These are phyloP conservation scores for Verticillium nubilum DNA, from an alignment of 2,329 filamentous ascomycete species.

Conservation along the genomic window DNA sequence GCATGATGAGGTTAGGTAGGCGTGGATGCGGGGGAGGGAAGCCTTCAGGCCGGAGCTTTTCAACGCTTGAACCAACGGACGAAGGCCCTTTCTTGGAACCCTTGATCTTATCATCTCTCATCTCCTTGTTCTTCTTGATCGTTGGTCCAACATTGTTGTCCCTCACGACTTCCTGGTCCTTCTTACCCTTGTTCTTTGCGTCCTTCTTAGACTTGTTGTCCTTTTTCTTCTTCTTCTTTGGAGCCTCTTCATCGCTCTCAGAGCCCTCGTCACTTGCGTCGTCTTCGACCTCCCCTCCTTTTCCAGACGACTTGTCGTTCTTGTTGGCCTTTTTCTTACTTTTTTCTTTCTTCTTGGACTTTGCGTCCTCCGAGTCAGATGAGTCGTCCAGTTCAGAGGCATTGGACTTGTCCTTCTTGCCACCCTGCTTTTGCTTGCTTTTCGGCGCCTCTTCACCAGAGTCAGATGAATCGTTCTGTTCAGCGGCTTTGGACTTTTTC, in stretches of 20 bases:
- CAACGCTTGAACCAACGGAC: slow-evolving; percentile 16
- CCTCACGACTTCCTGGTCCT: background rate
- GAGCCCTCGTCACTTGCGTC: slow-evolving; percentile 8
- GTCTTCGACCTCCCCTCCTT: background rate
- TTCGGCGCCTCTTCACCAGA: slow-evolving; percentile 1
- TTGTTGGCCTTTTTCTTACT: slow-evolving; percentile 7
- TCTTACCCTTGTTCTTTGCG: slow-evolving; percentile 8
- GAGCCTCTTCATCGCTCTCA: background rate
- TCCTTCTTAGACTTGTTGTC: slow-evolving; percentile 7
- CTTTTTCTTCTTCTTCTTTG: slow-evolving; percentile 9
- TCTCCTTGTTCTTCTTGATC: background rate
- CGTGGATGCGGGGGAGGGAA: slow-evolving; percentile 24
- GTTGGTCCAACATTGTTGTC: no score
- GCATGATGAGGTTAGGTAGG: slow-evolving; percentile 40
- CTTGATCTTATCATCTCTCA: slow-evolving; percentile 7
- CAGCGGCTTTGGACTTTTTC: slow-evolving; percentile 10
- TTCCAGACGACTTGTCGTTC: slow-evolving; percentile 4
- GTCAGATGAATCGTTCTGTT: background rate
- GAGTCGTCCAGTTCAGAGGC: slow-evolving; percentile 11
- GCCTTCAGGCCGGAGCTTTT: slow-evolving; percentile 14
- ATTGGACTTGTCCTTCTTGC: slow-evolving; percentile 16
- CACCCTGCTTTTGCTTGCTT: slow-evolving; percentile 9
- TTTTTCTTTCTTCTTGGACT: slow-evolving; percentile 11
- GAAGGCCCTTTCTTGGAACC: slow-evolving; percentile 11
- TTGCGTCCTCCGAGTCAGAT: slow-evolving; percentile 16